Evolutionary conservation across 306 rosid genomes (phyloP).

Genomic region (Mimosa pudica): DNA sequence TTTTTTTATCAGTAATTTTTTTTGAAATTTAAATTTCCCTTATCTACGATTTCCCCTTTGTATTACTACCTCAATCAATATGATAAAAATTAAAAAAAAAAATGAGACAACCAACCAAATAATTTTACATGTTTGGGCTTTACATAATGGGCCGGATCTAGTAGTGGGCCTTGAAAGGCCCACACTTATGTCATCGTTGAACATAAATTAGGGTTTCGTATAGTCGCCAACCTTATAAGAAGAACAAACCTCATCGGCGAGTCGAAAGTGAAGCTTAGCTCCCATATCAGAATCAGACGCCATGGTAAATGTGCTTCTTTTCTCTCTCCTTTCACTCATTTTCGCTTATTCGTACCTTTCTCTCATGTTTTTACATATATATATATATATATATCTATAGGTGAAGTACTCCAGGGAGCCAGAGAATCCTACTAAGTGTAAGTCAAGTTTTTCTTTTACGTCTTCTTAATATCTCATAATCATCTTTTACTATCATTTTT

Average conservation of each 20-base stretch:
- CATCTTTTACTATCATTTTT: background rate
- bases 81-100: background rate
- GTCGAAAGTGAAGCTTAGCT: constrained; percentile 27
- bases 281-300: constrained; percentile 35
- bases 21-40: too few relatives aligned
- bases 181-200: too few relatives aligned
- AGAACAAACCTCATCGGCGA: background rate
- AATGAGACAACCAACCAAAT: background rate
- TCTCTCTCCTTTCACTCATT: background rate
- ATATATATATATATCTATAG: constrained; percentile 32
- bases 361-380: background rate
- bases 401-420: constrained; percentile 97
- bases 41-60: too few relatives aligned
- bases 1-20: too few relatives aligned
- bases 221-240: background rate
- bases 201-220: constrained; percentile 9
- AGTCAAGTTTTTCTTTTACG: background rate
- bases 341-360: background rate
- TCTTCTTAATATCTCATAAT: background rate
- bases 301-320: constrained; percentile 50
- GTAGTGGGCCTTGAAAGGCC: background rate
- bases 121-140: background rate
- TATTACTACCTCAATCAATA: too few relatives aligned
- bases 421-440: constrained; percentile 88
- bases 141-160: background rate